Conservation (phyloP, 768 basidiomycete species). For the Tulasnella sp. region DNA sequence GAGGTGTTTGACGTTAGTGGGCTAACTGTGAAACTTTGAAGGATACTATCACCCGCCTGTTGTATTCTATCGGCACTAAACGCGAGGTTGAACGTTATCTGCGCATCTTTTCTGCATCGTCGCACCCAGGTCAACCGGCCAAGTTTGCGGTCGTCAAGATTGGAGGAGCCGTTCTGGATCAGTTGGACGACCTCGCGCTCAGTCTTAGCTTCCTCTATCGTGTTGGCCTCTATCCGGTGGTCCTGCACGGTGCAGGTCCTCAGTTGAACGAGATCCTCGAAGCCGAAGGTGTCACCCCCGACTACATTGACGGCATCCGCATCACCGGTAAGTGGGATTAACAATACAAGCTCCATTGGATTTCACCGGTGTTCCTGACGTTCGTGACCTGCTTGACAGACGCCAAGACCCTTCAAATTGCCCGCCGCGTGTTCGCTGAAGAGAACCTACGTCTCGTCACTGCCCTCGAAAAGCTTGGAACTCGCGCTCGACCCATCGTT, state of each 20-base stretch:
- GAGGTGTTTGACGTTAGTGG: not conserved
- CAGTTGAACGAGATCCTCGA: slow-evolving; percentile 94
- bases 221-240: slow-evolving; percentile 94
- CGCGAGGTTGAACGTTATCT: slow-evolving; percentile 98
- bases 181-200: slow-evolving; percentile 89
- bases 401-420: slow-evolving; percentile 91
- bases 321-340: slow-evolving; percentile 66
- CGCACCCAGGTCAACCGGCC: slow-evolving; percentile 81
- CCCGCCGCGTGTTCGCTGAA: slow-evolving; percentile 93
- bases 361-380: not conserved
- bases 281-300: slow-evolving; percentile 85
- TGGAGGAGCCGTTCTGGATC: slow-evolving; percentile 89
- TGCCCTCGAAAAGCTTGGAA: slow-evolving; percentile 90
- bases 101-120: slow-evolving; percentile 94
- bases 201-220: slow-evolving; percentile 95
- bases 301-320: slow-evolving; percentile 96
- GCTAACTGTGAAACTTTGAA: slow-evolving; percentile 34
- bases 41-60: slow-evolving; percentile 95
- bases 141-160: slow-evolving; percentile 98
- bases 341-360: not conserved
- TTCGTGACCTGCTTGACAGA: slow-evolving; percentile 46
- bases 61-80: slow-evolving; percentile 95
- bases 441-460: slow-evolving; percentile 93
- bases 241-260: slow-evolving; percentile 94
- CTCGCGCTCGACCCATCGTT: slow-evolving; percentile 94